phyloP scores from a whole-genome alignment of 495 filamentous ascomycete species.

The Aspergillus incahuasiensis region DNA sequence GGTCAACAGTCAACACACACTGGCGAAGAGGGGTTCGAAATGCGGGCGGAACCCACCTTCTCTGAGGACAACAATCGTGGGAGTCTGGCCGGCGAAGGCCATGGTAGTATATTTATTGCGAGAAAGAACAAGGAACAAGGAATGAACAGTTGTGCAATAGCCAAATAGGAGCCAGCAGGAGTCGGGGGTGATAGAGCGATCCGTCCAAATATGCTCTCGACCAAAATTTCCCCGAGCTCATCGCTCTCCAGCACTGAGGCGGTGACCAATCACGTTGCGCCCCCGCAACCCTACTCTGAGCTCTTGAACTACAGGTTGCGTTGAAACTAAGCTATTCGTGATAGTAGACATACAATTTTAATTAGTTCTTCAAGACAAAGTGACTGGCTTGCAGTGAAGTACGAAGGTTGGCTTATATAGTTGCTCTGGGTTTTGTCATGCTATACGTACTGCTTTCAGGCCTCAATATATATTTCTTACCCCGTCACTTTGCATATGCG shows the following conservation, averaged over 20 bases:
- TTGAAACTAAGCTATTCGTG: too few relatives aligned
- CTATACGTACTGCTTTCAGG: too few relatives aligned
- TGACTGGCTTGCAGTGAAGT: too few relatives aligned
- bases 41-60: constrained; percentile 66
- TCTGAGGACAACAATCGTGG: constrained; percentile 97
- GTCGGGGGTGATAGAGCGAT: constrained; percentile 23
- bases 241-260: constrained; percentile 29
- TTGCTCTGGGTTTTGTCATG: too few relatives aligned
- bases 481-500: too few relatives aligned
- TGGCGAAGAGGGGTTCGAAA: constrained; percentile 21
- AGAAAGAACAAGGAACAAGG: not conserved
- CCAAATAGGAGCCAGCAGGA: not conserved
- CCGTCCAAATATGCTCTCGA: constrained; percentile 21
- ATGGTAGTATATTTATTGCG: constrained; percentile 42
- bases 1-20: constrained; percentile 16
- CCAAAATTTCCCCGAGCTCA: constrained; percentile 48
- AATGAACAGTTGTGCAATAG: constrained; percentile 8
- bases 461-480: too few relatives aligned
- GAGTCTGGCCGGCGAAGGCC: constrained; percentile 97
- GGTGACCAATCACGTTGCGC: constrained; percentile 34
- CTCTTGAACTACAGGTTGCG: not conserved
- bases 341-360: too few relatives aligned
- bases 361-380: too few relatives aligned
- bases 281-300: constrained; percentile 24
- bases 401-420: too few relatives aligned